Conservation (phyloP, 73 alveolate genomes). For the Diophrys appendiculata region DNA sequence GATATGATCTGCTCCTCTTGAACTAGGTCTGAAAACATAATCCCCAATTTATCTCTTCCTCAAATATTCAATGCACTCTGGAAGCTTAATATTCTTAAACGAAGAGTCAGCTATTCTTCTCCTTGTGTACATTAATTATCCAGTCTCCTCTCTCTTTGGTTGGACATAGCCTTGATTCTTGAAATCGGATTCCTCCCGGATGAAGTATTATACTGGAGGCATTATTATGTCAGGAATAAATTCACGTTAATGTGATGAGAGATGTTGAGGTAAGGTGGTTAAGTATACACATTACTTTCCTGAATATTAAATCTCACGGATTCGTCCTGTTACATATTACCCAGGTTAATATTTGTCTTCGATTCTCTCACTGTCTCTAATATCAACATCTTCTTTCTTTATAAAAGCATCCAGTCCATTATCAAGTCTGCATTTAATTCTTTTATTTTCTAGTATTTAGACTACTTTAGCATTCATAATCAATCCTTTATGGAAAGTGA, state of each 20-base stretch:
- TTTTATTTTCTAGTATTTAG: slow-evolving; percentile 47
- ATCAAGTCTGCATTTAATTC: slow-evolving; percentile 66
- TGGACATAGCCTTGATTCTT: slow-evolving; percentile 51
- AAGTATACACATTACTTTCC: neutral
- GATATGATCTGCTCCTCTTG: slow-evolving; percentile 80
- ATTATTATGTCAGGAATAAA: slow-evolving; percentile 12
- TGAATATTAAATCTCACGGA: slow-evolving; percentile 14
- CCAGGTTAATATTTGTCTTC: slow-evolving; percentile 52
- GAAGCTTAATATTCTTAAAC: slow-evolving; percentile 77
- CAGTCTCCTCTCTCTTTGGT: slow-evolving; percentile 55
- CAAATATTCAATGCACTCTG: slow-evolving; percentile 73
- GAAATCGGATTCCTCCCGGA: slow-evolving; percentile 64
- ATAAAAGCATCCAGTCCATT: slow-evolving; percentile 78
- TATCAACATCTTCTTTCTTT: slow-evolving; percentile 60
- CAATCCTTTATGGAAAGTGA: slow-evolving; percentile 72
- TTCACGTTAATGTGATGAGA: neutral
- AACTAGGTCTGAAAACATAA: slow-evolving; percentile 88
- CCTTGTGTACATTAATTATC: slow-evolving; percentile 48
- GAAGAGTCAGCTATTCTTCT: slow-evolving; percentile 87
- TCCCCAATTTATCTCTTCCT: slow-evolving; percentile 85
- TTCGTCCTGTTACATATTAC: slow-evolving; percentile 36
- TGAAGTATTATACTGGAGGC: slow-evolving; percentile 41
- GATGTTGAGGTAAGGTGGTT: neutral
- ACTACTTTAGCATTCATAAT: slow-evolving; percentile 82
- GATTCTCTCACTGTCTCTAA: slow-evolving; percentile 45